These are phyloP conservation scores for Tolypocladium nubicola DNA, from an alignment of 2,329 filamentous ascomycete genomes.

Conservation along the genomic window DNA sequence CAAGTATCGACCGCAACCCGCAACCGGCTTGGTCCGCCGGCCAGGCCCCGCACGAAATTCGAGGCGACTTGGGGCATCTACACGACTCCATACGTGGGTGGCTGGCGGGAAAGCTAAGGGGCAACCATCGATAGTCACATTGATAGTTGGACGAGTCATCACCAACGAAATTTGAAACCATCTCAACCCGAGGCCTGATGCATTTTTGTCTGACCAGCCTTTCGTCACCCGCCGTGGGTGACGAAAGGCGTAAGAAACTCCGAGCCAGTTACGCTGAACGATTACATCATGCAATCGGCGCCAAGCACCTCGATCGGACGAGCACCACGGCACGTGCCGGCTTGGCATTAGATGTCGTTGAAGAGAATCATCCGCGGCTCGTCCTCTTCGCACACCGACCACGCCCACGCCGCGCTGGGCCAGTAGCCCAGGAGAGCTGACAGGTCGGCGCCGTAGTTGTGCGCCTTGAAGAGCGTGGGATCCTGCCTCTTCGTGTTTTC, in stretches of 20 bases:
- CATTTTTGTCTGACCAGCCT: neutral
- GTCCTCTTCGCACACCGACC: constrained; percentile 22
- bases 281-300: neutral
- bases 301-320: neutral
- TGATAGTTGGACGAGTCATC: neutral
- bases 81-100: too few species aligned
- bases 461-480: constrained; percentile 22
- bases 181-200: neutral
- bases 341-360: constrained; percentile 19
- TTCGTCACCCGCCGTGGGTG: too few species aligned
- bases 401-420: constrained; percentile 27
- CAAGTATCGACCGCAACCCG: neutral
- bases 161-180: neutral
- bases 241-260: too few species aligned
- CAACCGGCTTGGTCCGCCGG: neutral
- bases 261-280: neutral
- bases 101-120: neutral
- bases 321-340: neutral
- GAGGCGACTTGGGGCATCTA: neutral
- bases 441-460: constrained; percentile 22
- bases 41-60: neutral
- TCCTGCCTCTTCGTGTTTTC: constrained; percentile 27
- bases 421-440: constrained; percentile 23
- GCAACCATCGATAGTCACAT: neutral
- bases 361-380: constrained; percentile 24